Conservation (phyloP, 352 stramenopile species). For the Pythium brachiatum region DNA sequence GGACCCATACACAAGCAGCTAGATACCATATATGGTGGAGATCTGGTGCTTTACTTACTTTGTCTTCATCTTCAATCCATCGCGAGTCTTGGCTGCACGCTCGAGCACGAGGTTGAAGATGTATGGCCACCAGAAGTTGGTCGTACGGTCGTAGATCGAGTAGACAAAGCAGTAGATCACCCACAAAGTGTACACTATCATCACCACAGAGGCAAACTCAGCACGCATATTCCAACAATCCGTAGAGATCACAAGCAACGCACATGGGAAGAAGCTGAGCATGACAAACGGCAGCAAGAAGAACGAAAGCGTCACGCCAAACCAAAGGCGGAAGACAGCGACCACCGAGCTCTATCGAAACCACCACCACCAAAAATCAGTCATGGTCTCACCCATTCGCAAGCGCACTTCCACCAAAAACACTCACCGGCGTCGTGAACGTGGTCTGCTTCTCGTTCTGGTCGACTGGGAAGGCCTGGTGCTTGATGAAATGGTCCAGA, state of each 20-base stretch:
- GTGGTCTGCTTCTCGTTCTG: conserved; percentile 15
- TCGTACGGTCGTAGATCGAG: conserved; percentile 81
- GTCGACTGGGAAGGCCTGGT: conserved; percentile 48
- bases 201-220: background rate
- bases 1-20: background rate
- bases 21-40: background rate
- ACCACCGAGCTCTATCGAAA: conserved; percentile 50
- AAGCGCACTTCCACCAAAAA: background rate
- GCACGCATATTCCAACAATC: background rate
- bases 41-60: conserved; percentile 9
- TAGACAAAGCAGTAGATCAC: conserved; percentile 83
- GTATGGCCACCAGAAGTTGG: conserved; percentile 84
- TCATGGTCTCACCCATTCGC: too few species aligned
- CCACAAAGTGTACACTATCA: conserved; percentile 75
- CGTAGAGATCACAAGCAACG: conserved; percentile 12
- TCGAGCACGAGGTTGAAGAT: conserved; percentile 78
- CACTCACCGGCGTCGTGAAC: conserved; percentile 31
- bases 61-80: conserved; percentile 41
- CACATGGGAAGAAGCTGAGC: conserved; percentile 80
- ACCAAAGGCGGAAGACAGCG: conserved; percentile 73
- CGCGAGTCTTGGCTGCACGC: conserved; percentile 56
- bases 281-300: conserved; percentile 72
- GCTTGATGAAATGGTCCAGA: conserved; percentile 71
- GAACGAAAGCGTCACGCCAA: conserved; percentile 58
- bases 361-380: too few species aligned